These are phyloP conservation scores for Podila epicladia DNA, from an alignment of 192 early-diverging fungal species.

Conservation along the genomic window DNA sequence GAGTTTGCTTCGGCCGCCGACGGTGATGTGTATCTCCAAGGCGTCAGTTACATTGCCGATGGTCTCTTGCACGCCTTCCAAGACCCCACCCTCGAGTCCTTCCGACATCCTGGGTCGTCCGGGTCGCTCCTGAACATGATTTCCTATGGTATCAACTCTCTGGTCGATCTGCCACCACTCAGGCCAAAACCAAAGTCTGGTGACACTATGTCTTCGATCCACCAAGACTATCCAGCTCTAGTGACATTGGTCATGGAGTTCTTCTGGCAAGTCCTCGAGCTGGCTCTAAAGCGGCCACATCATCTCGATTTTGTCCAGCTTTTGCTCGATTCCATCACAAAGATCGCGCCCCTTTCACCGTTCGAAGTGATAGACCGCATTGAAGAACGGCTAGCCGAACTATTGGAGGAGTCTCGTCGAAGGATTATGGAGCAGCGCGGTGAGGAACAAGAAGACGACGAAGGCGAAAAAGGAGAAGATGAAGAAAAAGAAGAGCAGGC, in stretches of 20 bases:
- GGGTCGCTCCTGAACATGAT: constrained; percentile 51
- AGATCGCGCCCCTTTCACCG: constrained; percentile 33
- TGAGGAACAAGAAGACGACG: neutral
- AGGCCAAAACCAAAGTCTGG: constrained; percentile 21
- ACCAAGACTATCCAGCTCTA: constrained; percentile 40
- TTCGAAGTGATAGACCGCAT: constrained; percentile 48
- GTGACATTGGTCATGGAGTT: constrained; percentile 47
- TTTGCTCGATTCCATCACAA: constrained; percentile 42
- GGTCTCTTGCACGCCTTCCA: constrained; percentile 48
- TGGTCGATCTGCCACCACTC: constrained; percentile 41
- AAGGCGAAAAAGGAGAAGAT: constrained; percentile 2
- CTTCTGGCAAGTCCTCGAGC: constrained; percentile 44
- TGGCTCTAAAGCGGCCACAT: constrained; percentile 41
- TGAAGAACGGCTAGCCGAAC: constrained; percentile 46
- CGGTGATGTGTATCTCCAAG: constrained; percentile 34
- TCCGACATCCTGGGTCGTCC: constrained; percentile 47
- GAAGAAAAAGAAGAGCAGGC: constrained; percentile 3
- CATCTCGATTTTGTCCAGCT: constrained; percentile 50
- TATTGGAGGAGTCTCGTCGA: constrained; percentile 42
- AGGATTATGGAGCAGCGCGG: constrained; percentile 49
- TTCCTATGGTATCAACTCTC: constrained; percentile 43
- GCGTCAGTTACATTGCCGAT: constrained; percentile 40
- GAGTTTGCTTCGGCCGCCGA: constrained; percentile 35
- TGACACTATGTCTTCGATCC: constrained; percentile 10
- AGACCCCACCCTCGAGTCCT: constrained; percentile 38